Conservation (phyloP, 495 filamentous ascomycete genomes). For the Penicillium fimorum region DNA sequence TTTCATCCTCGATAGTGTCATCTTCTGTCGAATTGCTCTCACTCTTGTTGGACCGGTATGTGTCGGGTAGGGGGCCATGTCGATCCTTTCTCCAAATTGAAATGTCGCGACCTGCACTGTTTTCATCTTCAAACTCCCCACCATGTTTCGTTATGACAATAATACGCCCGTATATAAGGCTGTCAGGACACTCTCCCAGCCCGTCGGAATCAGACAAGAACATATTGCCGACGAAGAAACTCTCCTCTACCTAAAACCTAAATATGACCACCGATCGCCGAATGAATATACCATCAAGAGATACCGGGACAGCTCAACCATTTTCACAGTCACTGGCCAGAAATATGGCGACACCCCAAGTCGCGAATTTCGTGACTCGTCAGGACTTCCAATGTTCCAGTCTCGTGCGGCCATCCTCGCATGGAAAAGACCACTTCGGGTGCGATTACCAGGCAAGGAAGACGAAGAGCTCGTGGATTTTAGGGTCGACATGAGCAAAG, state of each 20-base stretch:
- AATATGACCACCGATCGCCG: slow-evolving; percentile 13
- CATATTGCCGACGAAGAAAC: slow-evolving; percentile 6
- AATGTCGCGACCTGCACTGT: not conserved
- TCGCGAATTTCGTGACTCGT: slow-evolving; percentile 24
- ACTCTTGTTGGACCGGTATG: not conserved
- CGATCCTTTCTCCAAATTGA: not conserved
- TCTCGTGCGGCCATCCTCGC: not conserved
- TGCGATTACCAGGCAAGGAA: slow-evolving; percentile 20
- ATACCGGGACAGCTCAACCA: slow-evolving; percentile 14
- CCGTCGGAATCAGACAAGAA: slow-evolving; percentile 9
- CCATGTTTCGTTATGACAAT: not conserved
- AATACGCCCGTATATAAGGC: not conserved
- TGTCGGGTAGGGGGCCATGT: not conserved
- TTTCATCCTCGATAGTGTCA: not conserved
- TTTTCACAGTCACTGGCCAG: slow-evolving; percentile 22
- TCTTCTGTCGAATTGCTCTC: not conserved
- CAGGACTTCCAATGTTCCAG: slow-evolving; percentile 25
- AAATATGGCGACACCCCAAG: slow-evolving; percentile 13
- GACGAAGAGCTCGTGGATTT: slow-evolving; percentile 14
- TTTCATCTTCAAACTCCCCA: not conserved
- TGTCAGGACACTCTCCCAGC: not conserved
- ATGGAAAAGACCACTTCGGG: slow-evolving; percentile 13
- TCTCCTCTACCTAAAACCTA: slow-evolving; percentile 19
- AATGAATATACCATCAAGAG: slow-evolving; percentile 20
- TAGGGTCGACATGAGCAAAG: not conserved